Evolutionary conservation across 805 yeast genomes (phyloP).

Genomic region (Zygosaccharomyces rouxii): DNA sequence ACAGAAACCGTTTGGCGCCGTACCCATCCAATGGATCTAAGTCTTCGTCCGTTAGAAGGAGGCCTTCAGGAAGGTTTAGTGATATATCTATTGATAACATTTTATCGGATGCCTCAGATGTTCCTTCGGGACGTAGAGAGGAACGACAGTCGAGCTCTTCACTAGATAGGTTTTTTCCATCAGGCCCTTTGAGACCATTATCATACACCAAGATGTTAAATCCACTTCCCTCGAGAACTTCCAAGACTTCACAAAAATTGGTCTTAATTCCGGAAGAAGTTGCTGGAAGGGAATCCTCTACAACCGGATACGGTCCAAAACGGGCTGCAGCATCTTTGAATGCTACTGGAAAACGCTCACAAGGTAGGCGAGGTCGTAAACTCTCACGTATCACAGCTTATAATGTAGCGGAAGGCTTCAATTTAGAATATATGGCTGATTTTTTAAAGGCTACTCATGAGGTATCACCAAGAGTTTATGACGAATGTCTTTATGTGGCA

Average conservation of each 20-base stretch:
- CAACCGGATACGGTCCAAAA: slow-evolving; percentile 8
- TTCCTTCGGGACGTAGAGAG: slow-evolving; percentile 65
- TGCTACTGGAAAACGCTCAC: slow-evolving; percentile 40
- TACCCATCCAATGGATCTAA: slow-evolving; percentile 11
- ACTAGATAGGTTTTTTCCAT: slow-evolving; percentile 18
- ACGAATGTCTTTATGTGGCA: slow-evolving; percentile 90
- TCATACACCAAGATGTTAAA: slow-evolving; percentile 25
- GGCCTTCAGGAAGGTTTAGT: slow-evolving; percentile 47
- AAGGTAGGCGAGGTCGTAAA: slow-evolving; percentile 41
- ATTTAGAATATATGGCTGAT: slow-evolving; percentile 55
- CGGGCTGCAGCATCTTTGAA: slow-evolving; percentile 18
- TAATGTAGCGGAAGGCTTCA: slow-evolving; percentile 77
- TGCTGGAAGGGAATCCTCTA: slow-evolving; percentile 9
- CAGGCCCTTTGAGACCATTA: slow-evolving; percentile 17
- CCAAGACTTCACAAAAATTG: slow-evolving; percentile 79
- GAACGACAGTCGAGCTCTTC: slow-evolving; percentile 41
- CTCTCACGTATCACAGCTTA: slow-evolving; percentile 89
- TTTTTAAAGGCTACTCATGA: slow-evolving; percentile 69
- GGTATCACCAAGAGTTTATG: slow-evolving; percentile 81
- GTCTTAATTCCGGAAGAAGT: slow-evolving; percentile 71
- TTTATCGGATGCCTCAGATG: slow-evolving; percentile 73
- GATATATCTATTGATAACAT: slow-evolving; percentile 79
- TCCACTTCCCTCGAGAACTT: slow-evolving; percentile 56
- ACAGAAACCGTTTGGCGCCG: slow-evolving; percentile 7
- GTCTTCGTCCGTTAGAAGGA: slow-evolving; percentile 6